A percentile compares a stretch with the other conserved stretches of the same genome.
These are phyloP conservation scores for Stromatinia cepivora DNA, from an alignment of 2,329 filamentous ascomycete genomes.

Conservation along the genomic window DNA sequence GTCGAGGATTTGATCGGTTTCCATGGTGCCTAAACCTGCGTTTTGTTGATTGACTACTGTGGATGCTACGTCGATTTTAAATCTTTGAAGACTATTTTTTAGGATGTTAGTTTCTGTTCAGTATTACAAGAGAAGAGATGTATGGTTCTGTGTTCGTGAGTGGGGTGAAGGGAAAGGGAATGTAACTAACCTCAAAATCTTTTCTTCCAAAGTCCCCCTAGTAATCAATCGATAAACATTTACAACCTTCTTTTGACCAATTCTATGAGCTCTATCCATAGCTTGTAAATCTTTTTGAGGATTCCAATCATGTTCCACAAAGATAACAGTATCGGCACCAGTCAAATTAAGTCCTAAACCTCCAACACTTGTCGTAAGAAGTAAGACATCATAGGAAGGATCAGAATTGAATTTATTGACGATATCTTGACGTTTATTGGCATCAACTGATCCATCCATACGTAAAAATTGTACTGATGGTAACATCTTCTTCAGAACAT, in stretches of 20 bases:
- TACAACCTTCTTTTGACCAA: constrained; percentile 99
- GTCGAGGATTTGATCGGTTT: constrained; percentile 96
- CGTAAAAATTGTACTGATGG: constrained; percentile 90
- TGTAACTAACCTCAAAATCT: constrained; percentile 76
- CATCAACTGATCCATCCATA: constrained; percentile 91
- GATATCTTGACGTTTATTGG: constrained; percentile 91
- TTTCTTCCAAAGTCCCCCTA: constrained; percentile 93
- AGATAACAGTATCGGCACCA: constrained; percentile 97
- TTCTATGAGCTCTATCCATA: constrained; percentile 97
- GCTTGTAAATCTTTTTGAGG: constrained; percentile 97
- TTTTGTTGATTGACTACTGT: constrained; percentile 99
- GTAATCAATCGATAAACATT: constrained; percentile 98
- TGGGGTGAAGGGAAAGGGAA: constrained; percentile 4
- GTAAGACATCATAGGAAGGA: constrained; percentile 89
- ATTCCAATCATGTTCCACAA: constrained; percentile 99
- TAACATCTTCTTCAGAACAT: constrained; percentile 86
- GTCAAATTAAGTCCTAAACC: constrained; percentile 93
- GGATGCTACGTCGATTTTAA: constrained; percentile 98
- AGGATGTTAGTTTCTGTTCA: background rate
- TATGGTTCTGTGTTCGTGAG: background rate
- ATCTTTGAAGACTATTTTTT: constrained; percentile 76
- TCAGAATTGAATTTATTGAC: constrained; percentile 99
- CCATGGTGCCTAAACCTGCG: constrained; percentile 87
- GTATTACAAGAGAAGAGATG: constrained; percentile 2
- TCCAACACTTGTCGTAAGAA: constrained; percentile 93